Conservation (phyloP, 768 basidiomycete genomes). For the Boletus sp. region DNA sequence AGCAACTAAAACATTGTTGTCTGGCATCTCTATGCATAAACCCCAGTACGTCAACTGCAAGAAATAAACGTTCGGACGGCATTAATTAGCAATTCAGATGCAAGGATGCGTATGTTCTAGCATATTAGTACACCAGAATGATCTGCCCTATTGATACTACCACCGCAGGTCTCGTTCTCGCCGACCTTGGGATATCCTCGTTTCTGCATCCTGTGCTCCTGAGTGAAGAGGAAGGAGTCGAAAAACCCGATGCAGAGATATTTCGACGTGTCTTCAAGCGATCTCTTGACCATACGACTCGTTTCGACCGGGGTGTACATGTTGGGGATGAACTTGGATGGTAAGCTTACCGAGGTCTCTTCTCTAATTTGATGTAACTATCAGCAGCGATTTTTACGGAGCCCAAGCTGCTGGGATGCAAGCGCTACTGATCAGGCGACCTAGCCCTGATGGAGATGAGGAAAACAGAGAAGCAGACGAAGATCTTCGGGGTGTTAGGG, state of each 20-base stretch:
- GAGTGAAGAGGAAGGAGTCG: slow-evolving; percentile 64
- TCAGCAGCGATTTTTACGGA: slow-evolving; percentile 61
- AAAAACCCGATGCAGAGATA: slow-evolving; percentile 64
- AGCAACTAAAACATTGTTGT: too few relatives aligned
- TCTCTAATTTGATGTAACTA: slow-evolving; percentile 1
- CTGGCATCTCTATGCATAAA: slow-evolving; percentile 4
- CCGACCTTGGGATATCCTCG: slow-evolving; percentile 53
- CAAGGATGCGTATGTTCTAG: slow-evolving; percentile 56
- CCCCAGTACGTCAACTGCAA: slow-evolving; percentile 45
- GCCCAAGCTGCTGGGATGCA: slow-evolving; percentile 53
- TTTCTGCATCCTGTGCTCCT: slow-evolving; percentile 56
- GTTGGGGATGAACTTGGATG: slow-evolving; percentile 71
- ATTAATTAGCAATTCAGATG: slow-evolving; percentile 70
- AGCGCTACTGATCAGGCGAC: slow-evolving; percentile 55
- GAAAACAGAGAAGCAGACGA: slow-evolving; percentile 41
- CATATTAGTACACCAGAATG: neutral
- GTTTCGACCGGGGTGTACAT: slow-evolving; percentile 50
- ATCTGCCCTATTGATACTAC: neutral
- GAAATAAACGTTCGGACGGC: slow-evolving; percentile 49
- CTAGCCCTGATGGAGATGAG: slow-evolving; percentile 44
- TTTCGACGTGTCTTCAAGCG: slow-evolving; percentile 44
- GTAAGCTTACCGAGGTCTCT: slow-evolving; percentile 37
- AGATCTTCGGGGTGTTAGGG: slow-evolving; percentile 38
- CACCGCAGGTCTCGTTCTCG: slow-evolving; percentile 45
- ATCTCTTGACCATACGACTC: neutral